Percentiles rank a stretch among this genome's conserved stretches.
These are phyloP conservation scores for Friedmanniomyces simplex DNA, from an alignment of 495 filamentous ascomycete genomes.

Conservation along the genomic window DNA sequence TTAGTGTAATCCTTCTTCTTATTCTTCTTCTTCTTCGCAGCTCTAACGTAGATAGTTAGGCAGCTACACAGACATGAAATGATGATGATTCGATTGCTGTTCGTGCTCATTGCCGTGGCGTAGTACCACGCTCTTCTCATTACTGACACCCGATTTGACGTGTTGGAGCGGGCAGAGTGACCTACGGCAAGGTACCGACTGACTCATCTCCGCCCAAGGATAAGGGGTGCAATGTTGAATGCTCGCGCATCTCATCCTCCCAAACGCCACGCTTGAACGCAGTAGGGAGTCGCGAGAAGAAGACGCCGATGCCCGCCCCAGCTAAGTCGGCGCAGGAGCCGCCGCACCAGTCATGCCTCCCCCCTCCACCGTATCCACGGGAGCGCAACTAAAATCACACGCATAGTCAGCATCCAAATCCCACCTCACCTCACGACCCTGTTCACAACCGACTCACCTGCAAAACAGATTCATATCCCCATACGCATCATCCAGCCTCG, in stretches of 20 bases:
- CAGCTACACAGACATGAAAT: too few relatives aligned
- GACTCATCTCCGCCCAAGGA: neutral
- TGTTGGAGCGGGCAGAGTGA: too few relatives aligned
- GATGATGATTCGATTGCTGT: too few relatives aligned
- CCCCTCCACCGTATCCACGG: slow-evolving; percentile 53
- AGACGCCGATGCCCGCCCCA: neutral
- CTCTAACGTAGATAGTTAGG: too few relatives aligned
- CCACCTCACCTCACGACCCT: slow-evolving; percentile 34
- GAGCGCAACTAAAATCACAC: slow-evolving; percentile 90
- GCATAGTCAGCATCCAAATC: slow-evolving; percentile 32
- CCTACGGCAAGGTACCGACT: too few relatives aligned
- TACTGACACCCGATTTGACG: too few relatives aligned
- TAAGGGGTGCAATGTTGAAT: slow-evolving; percentile 6
- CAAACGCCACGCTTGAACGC: slow-evolving; percentile 10
- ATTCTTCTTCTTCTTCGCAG: too few relatives aligned
- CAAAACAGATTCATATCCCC: slow-evolving; percentile 23
- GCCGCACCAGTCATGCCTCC: slow-evolving; percentile 30
- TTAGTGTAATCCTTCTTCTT: too few relatives aligned
- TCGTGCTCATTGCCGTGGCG: too few relatives aligned
- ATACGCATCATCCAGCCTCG: slow-evolving; percentile 67
- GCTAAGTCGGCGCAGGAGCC: slow-evolving; percentile 30
- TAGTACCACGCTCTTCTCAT: too few relatives aligned
- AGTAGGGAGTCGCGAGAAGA: neutral
- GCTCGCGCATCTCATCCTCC: neutral
- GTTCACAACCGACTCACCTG: slow-evolving; percentile 20